Conservation (phyloP, 139 green algal species). For the Chlamydomonas urium region DNA sequence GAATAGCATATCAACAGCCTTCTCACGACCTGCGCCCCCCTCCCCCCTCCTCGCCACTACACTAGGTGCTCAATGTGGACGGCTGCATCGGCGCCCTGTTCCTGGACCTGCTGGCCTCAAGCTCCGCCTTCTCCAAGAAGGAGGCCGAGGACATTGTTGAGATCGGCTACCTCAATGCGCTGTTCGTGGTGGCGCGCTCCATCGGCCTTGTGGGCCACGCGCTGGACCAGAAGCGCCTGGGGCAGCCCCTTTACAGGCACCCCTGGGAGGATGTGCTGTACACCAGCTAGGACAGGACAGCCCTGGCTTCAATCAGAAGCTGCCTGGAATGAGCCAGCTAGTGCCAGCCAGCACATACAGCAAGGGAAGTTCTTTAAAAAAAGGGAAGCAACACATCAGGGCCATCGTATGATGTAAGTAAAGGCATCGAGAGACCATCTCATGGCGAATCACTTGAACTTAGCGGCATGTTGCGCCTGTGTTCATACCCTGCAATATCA, state of each 20-base stretch:
- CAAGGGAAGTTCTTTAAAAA: no score
- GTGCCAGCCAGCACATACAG: no score
- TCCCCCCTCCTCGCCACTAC: background rate
- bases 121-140: constrained; percentile 40
- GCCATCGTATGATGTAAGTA: no score
- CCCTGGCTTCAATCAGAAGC: no score
- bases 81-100: constrained; percentile 92
- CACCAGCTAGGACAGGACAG: constrained; percentile 11
- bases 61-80: constrained; percentile 60
- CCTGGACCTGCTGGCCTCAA: constrained; percentile 82
- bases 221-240: constrained; percentile 90
- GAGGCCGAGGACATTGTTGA: constrained; percentile 66
- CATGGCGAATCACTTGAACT: no score
- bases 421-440: no score
- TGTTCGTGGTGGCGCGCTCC: constrained; percentile 89
- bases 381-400: no score
- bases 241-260: constrained; percentile 88
- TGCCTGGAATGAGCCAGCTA: no score
- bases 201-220: constrained; percentile 93
- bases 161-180: constrained; percentile 87
- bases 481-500: no score
- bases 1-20: no score
- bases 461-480: no score
- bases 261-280: constrained; percentile 79
- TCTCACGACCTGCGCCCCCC: background rate